Percentiles rank a stretch among this genome's conserved stretches.
These are phyloP conservation scores for Vigna reflexopilosa DNA, from an alignment of 306 rosid genomes.

Conservation along the genomic window DNA sequence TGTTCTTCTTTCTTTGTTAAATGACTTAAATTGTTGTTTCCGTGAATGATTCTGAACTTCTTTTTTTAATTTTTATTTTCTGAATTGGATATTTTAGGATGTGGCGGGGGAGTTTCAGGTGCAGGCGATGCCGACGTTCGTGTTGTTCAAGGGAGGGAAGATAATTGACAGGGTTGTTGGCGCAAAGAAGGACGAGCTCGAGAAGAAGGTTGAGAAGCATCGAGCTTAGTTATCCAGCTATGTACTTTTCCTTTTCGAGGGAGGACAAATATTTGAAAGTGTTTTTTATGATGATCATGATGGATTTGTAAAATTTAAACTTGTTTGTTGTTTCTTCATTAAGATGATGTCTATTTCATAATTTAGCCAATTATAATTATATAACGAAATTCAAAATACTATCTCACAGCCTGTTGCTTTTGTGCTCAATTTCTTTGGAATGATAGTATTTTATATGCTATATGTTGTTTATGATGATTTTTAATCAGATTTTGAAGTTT, in stretches of 20 bases:
- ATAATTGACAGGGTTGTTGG: constrained; percentile 76
- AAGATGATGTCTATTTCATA: not conserved
- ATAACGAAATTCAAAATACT: not conserved
- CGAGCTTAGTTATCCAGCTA: constrained; percentile 6
- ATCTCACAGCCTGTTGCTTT: not conserved
- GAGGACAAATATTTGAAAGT: no score
- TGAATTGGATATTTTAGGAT: constrained; percentile 46
- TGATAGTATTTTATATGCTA: not conserved
- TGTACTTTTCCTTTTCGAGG: constrained; percentile 1
- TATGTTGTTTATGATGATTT: not conserved
- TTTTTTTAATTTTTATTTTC: not conserved
- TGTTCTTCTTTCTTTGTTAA: no score
- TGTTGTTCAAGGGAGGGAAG: constrained; percentile 74
- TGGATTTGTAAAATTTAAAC: constrained; percentile 7
- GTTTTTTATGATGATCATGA: not conserved
- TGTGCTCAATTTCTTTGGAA: not conserved
- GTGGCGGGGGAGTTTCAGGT: constrained; percentile 73
- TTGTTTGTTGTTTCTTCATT: not conserved
- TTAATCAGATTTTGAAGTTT: no score
- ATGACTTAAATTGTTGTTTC: not conserved
- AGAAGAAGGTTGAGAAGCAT: constrained; percentile 60
- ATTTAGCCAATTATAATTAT: not conserved
- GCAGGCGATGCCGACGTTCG: constrained; percentile 90
- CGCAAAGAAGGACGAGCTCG: constrained; percentile 78
- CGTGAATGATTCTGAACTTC: not conserved